phyloP scores from a whole-genome alignment of 495 filamentous ascomycete genomes.

The Aspergillus kassunensis region DNA sequence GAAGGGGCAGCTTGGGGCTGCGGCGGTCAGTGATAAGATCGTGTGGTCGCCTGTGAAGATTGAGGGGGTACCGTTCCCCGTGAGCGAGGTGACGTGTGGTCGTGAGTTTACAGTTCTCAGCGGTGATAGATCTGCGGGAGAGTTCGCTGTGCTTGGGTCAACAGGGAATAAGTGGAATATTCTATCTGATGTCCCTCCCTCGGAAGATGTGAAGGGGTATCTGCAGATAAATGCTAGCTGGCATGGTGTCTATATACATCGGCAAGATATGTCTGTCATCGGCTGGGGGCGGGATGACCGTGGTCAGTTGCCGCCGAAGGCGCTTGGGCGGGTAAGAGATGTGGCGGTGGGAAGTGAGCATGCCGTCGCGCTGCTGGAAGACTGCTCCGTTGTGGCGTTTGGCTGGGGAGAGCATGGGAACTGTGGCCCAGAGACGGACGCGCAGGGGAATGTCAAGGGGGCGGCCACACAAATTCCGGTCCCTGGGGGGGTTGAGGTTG shows the following conservation, averaged over 20 bases:
- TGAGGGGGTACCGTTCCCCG: conserved; percentile 45
- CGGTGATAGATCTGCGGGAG: conserved; percentile 47
- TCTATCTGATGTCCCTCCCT: conserved; percentile 34
- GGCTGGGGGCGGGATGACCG: conserved; percentile 77
- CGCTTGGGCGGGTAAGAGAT: conserved; percentile 45
- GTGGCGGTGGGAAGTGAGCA: conserved; percentile 89
- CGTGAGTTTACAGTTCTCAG: conserved; percentile 75
- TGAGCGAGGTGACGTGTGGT: conserved; percentile 63
- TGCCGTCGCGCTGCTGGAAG: conserved; percentile 60
- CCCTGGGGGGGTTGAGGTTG: conserved; percentile 34
- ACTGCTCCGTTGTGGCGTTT: conserved; percentile 66
- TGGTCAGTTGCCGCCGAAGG: conserved; percentile 66
- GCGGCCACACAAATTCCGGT: conserved; percentile 59
- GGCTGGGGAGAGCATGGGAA: conserved; percentile 99
- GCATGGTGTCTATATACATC: conserved; percentile 72
- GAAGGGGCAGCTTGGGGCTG: conserved; percentile 75
- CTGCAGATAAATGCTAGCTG: conserved; percentile 63
- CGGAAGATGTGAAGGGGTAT: conserved; percentile 24
- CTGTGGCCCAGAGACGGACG: conserved; percentile 66
- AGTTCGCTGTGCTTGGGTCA: conserved; percentile 60
- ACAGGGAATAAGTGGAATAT: conserved; percentile 60
- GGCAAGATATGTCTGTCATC: conserved; percentile 24
- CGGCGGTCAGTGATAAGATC: conserved; percentile 33
- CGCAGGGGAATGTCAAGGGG: conserved; percentile 61
- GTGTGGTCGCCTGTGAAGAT: conserved; percentile 59